A percentile compares a stretch with the other conserved stretches of the same genome.
These are phyloP conservation scores for Nothophytophthora sp. DNA, from an alignment of 352 stramenopile species.

Conservation along the genomic window DNA sequence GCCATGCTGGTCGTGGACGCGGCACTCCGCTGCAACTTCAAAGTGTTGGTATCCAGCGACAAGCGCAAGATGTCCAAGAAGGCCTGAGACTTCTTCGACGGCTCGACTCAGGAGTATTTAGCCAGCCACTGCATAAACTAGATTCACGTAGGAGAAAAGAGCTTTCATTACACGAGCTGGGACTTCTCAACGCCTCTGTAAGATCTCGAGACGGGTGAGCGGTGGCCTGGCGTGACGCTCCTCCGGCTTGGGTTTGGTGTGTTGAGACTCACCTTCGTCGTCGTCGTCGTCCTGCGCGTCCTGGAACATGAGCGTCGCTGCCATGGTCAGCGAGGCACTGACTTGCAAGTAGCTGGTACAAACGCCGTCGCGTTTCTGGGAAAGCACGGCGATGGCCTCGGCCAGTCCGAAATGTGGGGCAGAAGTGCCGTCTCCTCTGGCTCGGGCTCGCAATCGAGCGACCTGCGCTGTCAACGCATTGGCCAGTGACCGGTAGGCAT, in stretches of 20 bases:
- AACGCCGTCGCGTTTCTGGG: slow-evolving; percentile 39
- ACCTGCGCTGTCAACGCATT: slow-evolving; percentile 61
- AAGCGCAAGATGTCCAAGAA: slow-evolving; percentile 62
- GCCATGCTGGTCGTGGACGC: slow-evolving; percentile 83
- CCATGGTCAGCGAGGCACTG: slow-evolving; percentile 21
- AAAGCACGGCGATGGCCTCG: slow-evolving; percentile 50
- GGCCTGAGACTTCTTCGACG: slow-evolving; percentile 1
- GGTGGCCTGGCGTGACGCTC: slow-evolving; percentile 20
- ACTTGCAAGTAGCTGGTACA: slow-evolving; percentile 41
- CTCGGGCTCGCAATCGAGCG: slow-evolving; percentile 31
- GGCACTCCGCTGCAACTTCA: slow-evolving; percentile 77
- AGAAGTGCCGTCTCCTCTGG: slow-evolving; percentile 10
- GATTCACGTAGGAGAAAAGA: not conserved
- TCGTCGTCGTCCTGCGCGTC: slow-evolving; percentile 10
- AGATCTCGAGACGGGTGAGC: slow-evolving; percentile 27
- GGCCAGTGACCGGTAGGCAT: slow-evolving; percentile 52
- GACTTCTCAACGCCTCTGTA: slow-evolving; percentile 17
- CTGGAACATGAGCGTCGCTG: slow-evolving; percentile 21
- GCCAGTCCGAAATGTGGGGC: slow-evolving; percentile 29
- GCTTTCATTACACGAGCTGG: not conserved
- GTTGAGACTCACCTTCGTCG: not conserved
- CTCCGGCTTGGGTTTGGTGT: slow-evolving; percentile 21
- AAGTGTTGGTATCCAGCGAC: slow-evolving; percentile 77
- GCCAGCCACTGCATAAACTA: slow-evolving; percentile 1
- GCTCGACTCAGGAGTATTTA: not conserved